Evolutionary conservation across 2,329 filamentous ascomycete species (phyloP).

Genomic region (Fusarium secorum): DNA sequence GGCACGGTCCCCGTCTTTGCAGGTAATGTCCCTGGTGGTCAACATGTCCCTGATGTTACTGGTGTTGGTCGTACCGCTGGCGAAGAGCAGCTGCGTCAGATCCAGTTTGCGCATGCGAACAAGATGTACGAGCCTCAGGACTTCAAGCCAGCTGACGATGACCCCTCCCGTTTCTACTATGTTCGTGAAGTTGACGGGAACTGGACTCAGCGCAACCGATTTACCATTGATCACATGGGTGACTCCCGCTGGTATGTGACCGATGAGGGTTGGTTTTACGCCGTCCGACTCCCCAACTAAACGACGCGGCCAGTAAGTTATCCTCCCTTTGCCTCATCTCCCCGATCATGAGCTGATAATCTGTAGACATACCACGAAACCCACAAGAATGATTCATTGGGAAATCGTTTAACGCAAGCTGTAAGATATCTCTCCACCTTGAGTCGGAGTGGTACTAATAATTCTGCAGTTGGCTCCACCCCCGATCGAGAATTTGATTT

Average conservation of each 20-base stretch:
- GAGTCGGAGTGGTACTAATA: neutral
- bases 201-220: conserved; percentile 66
- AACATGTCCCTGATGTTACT: conserved; percentile 57
- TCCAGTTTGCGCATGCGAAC: conserved; percentile 58
- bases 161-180: conserved; percentile 68
- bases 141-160: conserved; percentile 68
- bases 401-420: neutral
- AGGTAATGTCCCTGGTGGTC: conserved; percentile 49
- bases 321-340: neutral
- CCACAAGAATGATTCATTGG: neutral
- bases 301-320: conserved; percentile 13
- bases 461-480: conserved; percentile 1
- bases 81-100: conserved; percentile 58
- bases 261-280: conserved; percentile 67
- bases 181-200: conserved; percentile 67
- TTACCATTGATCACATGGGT: conserved; percentile 66
- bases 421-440: neutral
- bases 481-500: neutral
- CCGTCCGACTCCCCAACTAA: conserved; percentile 59
- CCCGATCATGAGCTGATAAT: conserved; percentile 7
- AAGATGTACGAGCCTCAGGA: conserved; percentile 66
- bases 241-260: conserved; percentile 67
- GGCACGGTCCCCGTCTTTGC: conserved; percentile 47
- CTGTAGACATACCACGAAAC: conserved; percentile 7
- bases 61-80: conserved; percentile 60